These are phyloP conservation scores for Fusarium circinatum DNA, from an alignment of 2,329 filamentous ascomycete species.

Conservation along the genomic window DNA sequence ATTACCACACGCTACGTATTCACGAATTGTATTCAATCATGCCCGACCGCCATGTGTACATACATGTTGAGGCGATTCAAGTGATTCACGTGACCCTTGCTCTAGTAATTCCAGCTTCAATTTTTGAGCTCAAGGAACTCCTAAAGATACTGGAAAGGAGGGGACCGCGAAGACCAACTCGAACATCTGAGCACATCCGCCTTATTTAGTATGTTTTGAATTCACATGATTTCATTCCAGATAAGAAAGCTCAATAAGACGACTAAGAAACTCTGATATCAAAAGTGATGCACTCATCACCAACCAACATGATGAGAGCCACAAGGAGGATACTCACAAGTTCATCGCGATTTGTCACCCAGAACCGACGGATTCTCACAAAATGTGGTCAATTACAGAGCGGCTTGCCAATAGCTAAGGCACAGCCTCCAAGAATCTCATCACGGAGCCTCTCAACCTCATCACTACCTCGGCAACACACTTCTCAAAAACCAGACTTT, in stretches of 20 bases:
- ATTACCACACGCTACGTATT: background rate
- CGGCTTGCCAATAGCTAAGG: background rate
- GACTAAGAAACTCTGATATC: background rate
- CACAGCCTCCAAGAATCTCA: background rate
- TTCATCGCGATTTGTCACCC: background rate
- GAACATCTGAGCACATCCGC: fast-evolving
- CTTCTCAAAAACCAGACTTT: slow-evolving; percentile 50
- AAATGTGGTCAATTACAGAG: background rate
- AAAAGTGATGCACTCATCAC: background rate
- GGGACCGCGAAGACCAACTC: background rate
- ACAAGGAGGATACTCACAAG: slow-evolving; percentile 3
- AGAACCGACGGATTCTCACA: background rate
- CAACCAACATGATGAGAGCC: slow-evolving; percentile 4
- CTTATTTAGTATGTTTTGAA: background rate
- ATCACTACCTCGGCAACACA: background rate
- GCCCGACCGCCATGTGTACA: too few relatives aligned
- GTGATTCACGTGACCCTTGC: slow-evolving; percentile 34
- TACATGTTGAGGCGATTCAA: background rate
- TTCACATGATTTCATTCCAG: background rate
- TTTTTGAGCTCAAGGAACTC: background rate
- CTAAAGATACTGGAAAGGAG: background rate
- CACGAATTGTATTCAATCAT: background rate
- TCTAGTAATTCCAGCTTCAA: background rate
- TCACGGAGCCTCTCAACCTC: background rate
- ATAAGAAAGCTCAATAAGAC: background rate